A percentile compares a stretch with the other conserved stretches of the same genome.
phyloP scores from a whole-genome alignment of 441 rosid species.

The Eutrema salsugineum region DNA sequence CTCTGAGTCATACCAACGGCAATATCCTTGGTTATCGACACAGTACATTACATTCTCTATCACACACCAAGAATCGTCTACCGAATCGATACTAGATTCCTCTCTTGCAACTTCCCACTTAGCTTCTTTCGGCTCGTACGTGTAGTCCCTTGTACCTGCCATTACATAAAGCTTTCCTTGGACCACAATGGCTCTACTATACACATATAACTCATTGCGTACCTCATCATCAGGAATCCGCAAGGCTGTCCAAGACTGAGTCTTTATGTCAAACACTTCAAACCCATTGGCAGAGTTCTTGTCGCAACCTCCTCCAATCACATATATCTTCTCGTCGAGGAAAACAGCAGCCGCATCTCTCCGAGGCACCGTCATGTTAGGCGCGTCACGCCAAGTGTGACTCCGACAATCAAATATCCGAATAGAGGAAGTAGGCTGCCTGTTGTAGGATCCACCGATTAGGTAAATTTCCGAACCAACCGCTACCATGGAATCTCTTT shows the following conservation, averaged over 20 bases:
- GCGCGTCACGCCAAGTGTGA: slow-evolving; percentile 48
- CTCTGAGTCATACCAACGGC: background rate
- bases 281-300: slow-evolving; percentile 39
- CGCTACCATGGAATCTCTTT: slow-evolving; percentile 38
- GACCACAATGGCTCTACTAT: no score
- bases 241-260: slow-evolving; percentile 46
- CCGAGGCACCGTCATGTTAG: slow-evolving; percentile 53
- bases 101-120: slow-evolving; percentile 32
- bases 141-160: slow-evolving; percentile 39
- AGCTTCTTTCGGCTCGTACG: slow-evolving; percentile 38
- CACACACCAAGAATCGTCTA: background rate
- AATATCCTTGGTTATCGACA: background rate
- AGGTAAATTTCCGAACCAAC: slow-evolving; percentile 46
- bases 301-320: slow-evolving; percentile 69
- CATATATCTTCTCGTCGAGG: slow-evolving; percentile 46
- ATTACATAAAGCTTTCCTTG: slow-evolving; percentile 46
- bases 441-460: slow-evolving; percentile 50
- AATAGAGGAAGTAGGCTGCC: slow-evolving; percentile 32
- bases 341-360: slow-evolving; percentile 48
- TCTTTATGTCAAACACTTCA: slow-evolving; percentile 55
- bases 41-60: background rate
- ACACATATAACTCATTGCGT: no score
- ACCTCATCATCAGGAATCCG: slow-evolving; percentile 16
- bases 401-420: slow-evolving; percentile 61
- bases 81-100: background rate